phyloP scores from a whole-genome alignment of 768 basidiomycete species.

The Termitomyces sp. region DNA sequence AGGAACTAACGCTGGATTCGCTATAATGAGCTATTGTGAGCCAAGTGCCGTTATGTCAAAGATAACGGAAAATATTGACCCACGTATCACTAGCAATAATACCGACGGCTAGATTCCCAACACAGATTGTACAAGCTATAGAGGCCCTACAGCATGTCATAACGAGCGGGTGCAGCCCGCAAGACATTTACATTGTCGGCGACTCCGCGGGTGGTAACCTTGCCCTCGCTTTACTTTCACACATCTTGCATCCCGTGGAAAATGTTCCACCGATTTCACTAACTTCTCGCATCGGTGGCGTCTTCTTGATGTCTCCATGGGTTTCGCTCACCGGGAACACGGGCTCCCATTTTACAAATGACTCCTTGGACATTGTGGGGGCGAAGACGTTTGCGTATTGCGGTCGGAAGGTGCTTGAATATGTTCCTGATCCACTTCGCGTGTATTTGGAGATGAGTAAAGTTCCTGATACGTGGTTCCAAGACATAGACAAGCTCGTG shows the following conservation, averaged over 20 bases:
- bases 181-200: slow-evolving; percentile 21
- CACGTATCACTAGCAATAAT: slow-evolving; percentile 13
- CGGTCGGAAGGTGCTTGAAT: slow-evolving; percentile 8
- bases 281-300: slow-evolving; percentile 14
- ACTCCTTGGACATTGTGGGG: slow-evolving; percentile 13
- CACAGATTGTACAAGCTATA: slow-evolving; percentile 18
- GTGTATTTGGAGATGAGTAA: slow-evolving; percentile 24
- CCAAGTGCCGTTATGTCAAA: not conserved
- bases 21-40: slow-evolving; percentile 19
- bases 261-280: slow-evolving; percentile 11
- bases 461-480: slow-evolving; percentile 25
- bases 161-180: slow-evolving; percentile 16
- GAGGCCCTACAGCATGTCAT: slow-evolving; percentile 21
- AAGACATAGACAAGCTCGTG: slow-evolving; percentile 23
- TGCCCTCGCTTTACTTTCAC: slow-evolving; percentile 19
- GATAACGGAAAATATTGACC: not conserved
- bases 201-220: slow-evolving; percentile 29
- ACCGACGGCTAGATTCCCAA: slow-evolving; percentile 22
- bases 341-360: slow-evolving; percentile 8
- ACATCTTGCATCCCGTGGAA: slow-evolving; percentile 22
- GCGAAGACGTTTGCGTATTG: slow-evolving; percentile 3
- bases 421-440: slow-evolving; percentile 11
- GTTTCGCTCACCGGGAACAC: slow-evolving; percentile 12
- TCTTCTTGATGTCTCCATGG: slow-evolving; percentile 29
- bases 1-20: slow-evolving; percentile 13